Evolutionary conservation across 371 early-diverging fungal genomes (phyloP), one percentile per base, ranked within the genome.

Genomic region (Lichtheimia hyalospora): DNA sequence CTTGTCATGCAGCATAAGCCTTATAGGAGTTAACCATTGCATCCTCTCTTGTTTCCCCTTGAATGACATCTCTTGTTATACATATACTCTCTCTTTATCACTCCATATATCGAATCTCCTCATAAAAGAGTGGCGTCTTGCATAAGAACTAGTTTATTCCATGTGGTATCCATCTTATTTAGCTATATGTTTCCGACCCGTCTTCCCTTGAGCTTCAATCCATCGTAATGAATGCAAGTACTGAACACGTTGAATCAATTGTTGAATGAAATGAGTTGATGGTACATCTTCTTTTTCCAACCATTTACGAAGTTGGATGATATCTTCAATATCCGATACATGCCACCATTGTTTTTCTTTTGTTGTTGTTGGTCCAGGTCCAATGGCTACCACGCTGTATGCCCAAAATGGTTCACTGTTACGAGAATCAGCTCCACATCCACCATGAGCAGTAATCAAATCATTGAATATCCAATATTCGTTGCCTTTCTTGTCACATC

Each of bases 401-500:
- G 70, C 71, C 75, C 79, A 73, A 42, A 63, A 67, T 24, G 63
- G 61, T 57, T 71, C 72, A 53, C 54, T 72, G 39, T 74, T 68
- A 49, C 74, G 59, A 14, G 54, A 48, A 50, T 68, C 67, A 18
- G 44, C 42, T 49, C 61, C 34, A 24, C 44, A 49, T 34, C 34
- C 34, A 8, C 34, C 34, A 34, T 34, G 34, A 16, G 57, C 16
- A 25, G 58, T 54, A n/a, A 68, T 20, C 18, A 75, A 48, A 54
- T 79, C 76, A 49, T 58, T 69, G 43, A 79, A 74, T 3, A 74
- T 34, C 75, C 75, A 79, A 57, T 79, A 79, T 24, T 67, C 61
- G 54, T 79, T 79, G 10, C 73, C 73, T 23, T 66, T 44, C 13
- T 48, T 51, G 44, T 73, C 74, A 8, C 8, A 44, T 0, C 72